These are phyloP conservation scores for Pyricularia grisea DNA, from an alignment of 2,329 filamentous ascomycete genomes.

Conservation along the genomic window DNA sequence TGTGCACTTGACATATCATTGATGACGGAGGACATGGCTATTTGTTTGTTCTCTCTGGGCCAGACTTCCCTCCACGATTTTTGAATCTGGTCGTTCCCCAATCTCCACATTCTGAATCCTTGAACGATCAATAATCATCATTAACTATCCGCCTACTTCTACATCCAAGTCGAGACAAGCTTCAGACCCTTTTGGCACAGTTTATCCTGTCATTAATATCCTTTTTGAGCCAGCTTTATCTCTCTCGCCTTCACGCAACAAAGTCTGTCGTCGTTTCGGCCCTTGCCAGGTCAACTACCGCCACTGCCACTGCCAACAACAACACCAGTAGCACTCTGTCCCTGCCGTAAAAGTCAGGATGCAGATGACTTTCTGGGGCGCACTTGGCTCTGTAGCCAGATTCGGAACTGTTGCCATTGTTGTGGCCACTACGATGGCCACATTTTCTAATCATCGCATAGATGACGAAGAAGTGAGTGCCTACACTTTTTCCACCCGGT, in stretches of 20 bases:
- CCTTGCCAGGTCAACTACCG: too few relatives aligned
- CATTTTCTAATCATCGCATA: background rate
- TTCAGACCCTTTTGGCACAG: too few relatives aligned
- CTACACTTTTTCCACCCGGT: background rate
- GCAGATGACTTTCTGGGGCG: background rate
- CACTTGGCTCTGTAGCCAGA: background rate
- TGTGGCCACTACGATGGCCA: background rate
- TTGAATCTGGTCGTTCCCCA: background rate
- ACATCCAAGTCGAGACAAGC: too few relatives aligned
- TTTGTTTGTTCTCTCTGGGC: background rate
- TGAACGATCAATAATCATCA: background rate
- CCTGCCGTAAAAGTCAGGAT: background rate
- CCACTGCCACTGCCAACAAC: background rate
- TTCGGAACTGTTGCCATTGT: background rate
- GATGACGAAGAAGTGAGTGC: background rate
- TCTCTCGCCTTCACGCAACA: too few relatives aligned
- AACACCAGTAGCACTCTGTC: background rate
- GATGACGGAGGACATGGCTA: background rate
- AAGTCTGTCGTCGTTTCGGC: too few relatives aligned
- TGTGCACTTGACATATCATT: background rate
- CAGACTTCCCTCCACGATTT: background rate
- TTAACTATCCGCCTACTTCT: too few relatives aligned
- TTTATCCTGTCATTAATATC: too few relatives aligned
- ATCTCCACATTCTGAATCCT: background rate
- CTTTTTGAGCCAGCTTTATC: too few relatives aligned